Evolutionary conservation across 768 basidiomycete genomes (phyloP), one percentile per base, ranked within the genome.

Genomic region (Auriscalpium orientale): DNA sequence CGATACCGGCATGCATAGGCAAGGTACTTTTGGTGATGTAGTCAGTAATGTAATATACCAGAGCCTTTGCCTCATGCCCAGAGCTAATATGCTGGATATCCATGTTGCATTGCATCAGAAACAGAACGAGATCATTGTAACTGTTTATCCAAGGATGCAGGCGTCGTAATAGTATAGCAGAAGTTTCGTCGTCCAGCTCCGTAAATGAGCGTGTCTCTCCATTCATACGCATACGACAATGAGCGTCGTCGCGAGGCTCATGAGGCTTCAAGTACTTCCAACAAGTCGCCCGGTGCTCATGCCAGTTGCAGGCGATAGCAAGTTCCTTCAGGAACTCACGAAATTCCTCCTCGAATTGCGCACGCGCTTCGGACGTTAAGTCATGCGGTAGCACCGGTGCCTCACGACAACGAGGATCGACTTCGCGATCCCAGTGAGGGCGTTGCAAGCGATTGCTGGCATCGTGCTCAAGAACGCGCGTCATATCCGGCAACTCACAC

Each of bases 1-100:
- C 12, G 3, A 48, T 12, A 10, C 46, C 71, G 1, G 75, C 71
- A 61, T 79, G 73, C 0, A 69, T 58, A 38, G 75, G 75, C 8
- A 79, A 54, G 40, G 72, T 68, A 0, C 70, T 51, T 53, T 80
- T 80, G 1, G 76, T 72, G 15, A 79, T 77, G 49, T 80, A 79
- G 53, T 79, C 69, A 0, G 77, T 79, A 20, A 79, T 74, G 50
- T 79, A 80, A 55, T 74, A 76, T 3, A 75, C 43, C 0, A 76
- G 56, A 0, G 77, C 76, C 53, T 78, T 78, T 1, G 74, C 74
- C 0, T 68, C 57, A 8, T 62, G 37, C 0, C 78, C 78, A 0
- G 76, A 78, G 0, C 69, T 70, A 15, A 80, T 71, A 44, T 70
- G 75, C 55, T 78, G 75, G 1, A 79, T 74, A 51, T 79, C 78